Evolutionary conservation across 768 basidiomycete genomes (phyloP).

Genomic region (Aureoboletus auriporus): DNA sequence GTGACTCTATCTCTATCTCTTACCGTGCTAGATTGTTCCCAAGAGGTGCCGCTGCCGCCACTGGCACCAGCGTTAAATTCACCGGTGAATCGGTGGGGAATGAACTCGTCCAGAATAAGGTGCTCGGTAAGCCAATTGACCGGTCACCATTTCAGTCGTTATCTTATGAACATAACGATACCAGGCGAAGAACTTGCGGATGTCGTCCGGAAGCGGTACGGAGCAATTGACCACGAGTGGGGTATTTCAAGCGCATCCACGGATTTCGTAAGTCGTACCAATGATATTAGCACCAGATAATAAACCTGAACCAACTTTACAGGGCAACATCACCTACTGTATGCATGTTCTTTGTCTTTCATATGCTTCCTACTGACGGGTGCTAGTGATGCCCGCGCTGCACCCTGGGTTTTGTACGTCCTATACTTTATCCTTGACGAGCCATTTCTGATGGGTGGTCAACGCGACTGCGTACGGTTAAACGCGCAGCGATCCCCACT

Average conservation of each 20-base stretch:
- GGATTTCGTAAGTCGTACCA: constrained; percentile 61
- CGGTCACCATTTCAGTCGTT: not conserved
- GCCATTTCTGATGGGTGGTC: not conserved
- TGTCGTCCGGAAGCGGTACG: constrained; percentile 57
- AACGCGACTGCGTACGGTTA: not conserved
- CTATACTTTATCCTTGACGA: not conserved
- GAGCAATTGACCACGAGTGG: constrained; percentile 59
- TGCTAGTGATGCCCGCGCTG: constrained; percentile 56
- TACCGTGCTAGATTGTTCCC: not conserved
- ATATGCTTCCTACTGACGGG: constrained; percentile 1
- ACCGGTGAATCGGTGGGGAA: constrained; percentile 32
- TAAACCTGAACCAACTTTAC: not conserved
- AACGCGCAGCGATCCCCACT: constrained; percentile 66
- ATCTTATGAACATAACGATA: not conserved
- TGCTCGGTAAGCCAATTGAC: constrained; percentile 40
- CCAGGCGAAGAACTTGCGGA: constrained; percentile 63
- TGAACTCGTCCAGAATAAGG: constrained; percentile 68
- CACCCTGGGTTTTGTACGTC: constrained; percentile 61
- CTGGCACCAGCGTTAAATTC: constrained; percentile 54
- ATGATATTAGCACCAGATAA: not conserved
- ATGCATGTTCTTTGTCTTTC: not conserved
- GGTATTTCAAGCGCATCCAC: constrained; percentile 72
- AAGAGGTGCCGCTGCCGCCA: constrained; percentile 66
- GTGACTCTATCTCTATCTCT: constrained; percentile 15
- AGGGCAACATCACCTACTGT: constrained; percentile 70